Evolutionary conservation across 345 rosid species (phyloP), one percentile per base, ranked within the genome.

Genomic region (Anastatica hierochuntica): DNA sequence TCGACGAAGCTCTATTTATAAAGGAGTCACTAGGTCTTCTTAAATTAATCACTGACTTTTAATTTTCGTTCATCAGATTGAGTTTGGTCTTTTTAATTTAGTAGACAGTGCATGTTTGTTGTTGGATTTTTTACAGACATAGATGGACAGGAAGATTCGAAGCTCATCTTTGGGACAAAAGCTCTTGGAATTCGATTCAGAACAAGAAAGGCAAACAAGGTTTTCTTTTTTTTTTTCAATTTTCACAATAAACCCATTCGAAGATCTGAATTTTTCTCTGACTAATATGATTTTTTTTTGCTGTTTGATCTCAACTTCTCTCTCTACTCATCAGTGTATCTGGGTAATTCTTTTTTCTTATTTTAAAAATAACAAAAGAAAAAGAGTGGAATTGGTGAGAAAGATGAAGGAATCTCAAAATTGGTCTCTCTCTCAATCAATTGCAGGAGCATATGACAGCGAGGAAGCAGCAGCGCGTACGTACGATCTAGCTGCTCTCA

Each of bases 101-200:
- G 6, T 4, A 26, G 50, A 34, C 45, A 37, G 61, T 29, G 85
- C 82, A 77, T 76, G 94, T 68, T 55, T 12, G 18, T 30, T n/a
- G n/a, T 29, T 9, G 2, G 2, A 3, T 27, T 5, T 9, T 41
- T 15, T 13, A 54, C 76, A 94, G 97, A 71, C 99, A 88, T 51
- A 80, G 97, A 70, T 88, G 99, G 95, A 94, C 97, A 0, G 97
- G 99, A 44, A 81, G 97, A 67, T 94, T 76, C 43, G 99, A 94
- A 26, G 97, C 99, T 30, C 99, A 88, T 60, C 94, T 94, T 2
- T 94, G 97, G 99, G 99, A 94, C 64, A 94, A 84, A 75, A 75
- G 77, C 58, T 85, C 92, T 9, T 88, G 99, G 97, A 94, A 85
- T 58, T 77, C 62, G 62, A 74, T 80, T 58, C 97, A 94, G 51